Base-by-base conservation (phyloP, 345 rosid genomes). In the Physaria fendleri region DNA sequence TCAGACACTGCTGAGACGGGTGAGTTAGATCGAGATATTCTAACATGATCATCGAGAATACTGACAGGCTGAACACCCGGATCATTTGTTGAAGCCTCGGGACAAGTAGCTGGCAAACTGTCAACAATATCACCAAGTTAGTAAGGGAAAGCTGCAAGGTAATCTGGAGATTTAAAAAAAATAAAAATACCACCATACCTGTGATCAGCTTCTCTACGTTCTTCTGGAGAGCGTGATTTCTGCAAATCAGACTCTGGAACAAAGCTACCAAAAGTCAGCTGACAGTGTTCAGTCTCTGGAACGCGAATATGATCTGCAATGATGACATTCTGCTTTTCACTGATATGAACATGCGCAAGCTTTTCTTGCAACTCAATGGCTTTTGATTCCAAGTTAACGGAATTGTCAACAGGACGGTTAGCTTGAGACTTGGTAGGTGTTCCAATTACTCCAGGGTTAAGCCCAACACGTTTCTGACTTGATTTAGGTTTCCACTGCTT, bases 401-500 rank as follows among this genome's bases (percentile, higher is more conserved):
- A 43, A 79, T 82, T 83, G 55, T 72, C 76, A 18, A 76, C 78
- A 48, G 68, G 21, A 15, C 4, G 72, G 54, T 5, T 16, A 18
- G 72, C 72, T 62, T 56, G 47, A 46, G 89, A 76, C 58, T 82
- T 74, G 13, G 74, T 71, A 27, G 94, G 85, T 7, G 82, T 75
- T 68, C 88, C 91, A 74, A 80, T 79, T 59, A 81, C 84, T 66
- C 89, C 94, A 28, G 75, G 81, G 51, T 74, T 70, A 47, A 42
- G 51, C 45, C 46, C 71, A 57, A 15, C 62, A 14, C 82, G 56
- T 60, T 80, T 91, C 58, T 88, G 84, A 77, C 67, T 82, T 2
- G 82, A 72, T 74, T 88, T 91, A 45, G 95, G 95, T 72, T 85
- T 91, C 95, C 98, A 91, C 65, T 88, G 87, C 66, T 84, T 91